Evolutionary conservation across 108 stramenopile genomes (phyloP).

Genomic region (Fragilariopsis cylindrus): DNA sequence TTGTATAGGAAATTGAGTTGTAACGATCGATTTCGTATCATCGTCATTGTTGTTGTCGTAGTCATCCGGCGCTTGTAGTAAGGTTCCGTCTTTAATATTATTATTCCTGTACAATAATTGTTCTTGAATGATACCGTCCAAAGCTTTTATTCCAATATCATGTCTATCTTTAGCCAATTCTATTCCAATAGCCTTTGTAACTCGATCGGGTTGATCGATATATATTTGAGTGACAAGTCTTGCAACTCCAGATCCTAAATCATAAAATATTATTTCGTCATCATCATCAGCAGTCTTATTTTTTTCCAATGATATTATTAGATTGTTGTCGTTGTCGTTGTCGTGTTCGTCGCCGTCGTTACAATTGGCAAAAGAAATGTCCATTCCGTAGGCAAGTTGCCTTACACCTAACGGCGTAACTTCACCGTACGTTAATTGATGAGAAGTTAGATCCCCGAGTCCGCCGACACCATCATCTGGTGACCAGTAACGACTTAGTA

Average conservation of each 20-base stretch:
- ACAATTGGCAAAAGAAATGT: neutral
- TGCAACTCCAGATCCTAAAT: conserved; percentile 2
- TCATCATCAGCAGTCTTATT: neutral
- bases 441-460: neutral
- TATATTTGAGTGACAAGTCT: conserved; percentile 9
- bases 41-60: too few relatives aligned
- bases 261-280: neutral
- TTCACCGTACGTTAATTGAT: conserved; percentile 10
- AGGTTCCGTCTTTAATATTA: neutral
- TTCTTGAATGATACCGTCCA: conserved; percentile 7
- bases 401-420: conserved; percentile 9
- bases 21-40: too few relatives aligned
- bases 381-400: conserved; percentile 17
- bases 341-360: neutral
- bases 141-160: conserved; percentile 11
- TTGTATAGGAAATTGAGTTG: neutral
- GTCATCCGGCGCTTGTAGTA: neutral
- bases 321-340: neutral
- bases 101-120: neutral
- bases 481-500: conserved; percentile 9
- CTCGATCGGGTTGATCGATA: conserved; percentile 2
- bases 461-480: conserved; percentile 13
- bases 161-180: conserved; percentile 27
- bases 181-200: conserved; percentile 18
- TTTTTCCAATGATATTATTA: neutral